Evolutionary conservation across 805 yeast genomes (phyloP), one percentile per base, ranked within the genome.

Genomic region (Wickerhamomyces subpelliculosus): DNA sequence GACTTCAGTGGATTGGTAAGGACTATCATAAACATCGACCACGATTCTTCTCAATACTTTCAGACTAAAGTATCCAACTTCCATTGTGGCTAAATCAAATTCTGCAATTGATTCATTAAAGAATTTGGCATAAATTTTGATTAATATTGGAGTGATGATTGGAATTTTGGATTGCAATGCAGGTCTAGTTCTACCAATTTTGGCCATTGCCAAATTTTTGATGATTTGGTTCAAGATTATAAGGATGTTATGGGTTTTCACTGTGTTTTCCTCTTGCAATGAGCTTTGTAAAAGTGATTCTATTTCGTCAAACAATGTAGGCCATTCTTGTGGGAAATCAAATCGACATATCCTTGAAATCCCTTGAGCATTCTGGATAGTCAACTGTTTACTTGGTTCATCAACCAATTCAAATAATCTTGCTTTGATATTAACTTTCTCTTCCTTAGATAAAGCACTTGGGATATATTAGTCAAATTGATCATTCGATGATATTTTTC

Each of bases 291-390:
- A 51, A 17, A 67, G 49, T 4, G 50, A 50, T 32, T 74, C 68
- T 2, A 82, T 43, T 12, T 79, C 80, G 40, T 84, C 89, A 52
- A 93, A 83, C 16, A 93, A 55, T 3, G 71, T 59, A 0, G 94
- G 88, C 97, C 97, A 93, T 33, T 81, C 88, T 2, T 64, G 58
- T 0, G 97, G 97, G 55, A 85, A 93, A 51, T 93, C 98, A 40
- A 77, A 67, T 36, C 97, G 64, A 20, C 84, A 82, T 21, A 93
- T 83, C 42, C 80, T 68, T 1, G 95, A 80, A 7, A 84, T 67
- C 0, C 94, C 80, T 46, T 84, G 83, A 0, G 97, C 94, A 55
- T 85, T 84, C 61, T 93, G 97, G 23, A 83, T 72, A 23, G 82
- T 64, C 42, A 90, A 66, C 53, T 80, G 93, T 42, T 73, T 75